Evolutionary conservation across 305 asterid species (phyloP), one percentile per base, ranked within the genome.

Genomic region (Fraxinus nigra): DNA sequence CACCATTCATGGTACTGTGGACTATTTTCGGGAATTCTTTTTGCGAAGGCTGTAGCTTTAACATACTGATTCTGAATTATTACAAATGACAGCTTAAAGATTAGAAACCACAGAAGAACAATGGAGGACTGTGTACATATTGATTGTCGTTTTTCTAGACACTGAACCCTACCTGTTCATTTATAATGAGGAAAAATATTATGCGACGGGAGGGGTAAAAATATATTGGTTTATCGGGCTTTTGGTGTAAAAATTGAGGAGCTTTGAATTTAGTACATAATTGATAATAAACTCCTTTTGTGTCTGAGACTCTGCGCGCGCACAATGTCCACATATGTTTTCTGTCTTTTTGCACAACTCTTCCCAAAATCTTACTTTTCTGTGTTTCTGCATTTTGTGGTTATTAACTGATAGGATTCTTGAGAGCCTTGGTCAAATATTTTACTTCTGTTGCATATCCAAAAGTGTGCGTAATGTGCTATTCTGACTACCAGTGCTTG

Each of bases 41-140:
- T 37, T 26, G 32, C 54, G 22, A 30, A 34, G 43, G 56, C 48
- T 56, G 56, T 48, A 37, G 54, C 78, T 78, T 43, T 77, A 54
- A 78, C 54, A 61, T 30, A 34, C 70, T 34, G 72, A 20, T 38
- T 72, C 59, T 70, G 80, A 37, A 79, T 59, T 78, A 24, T 72
- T 75, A 75, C 56, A 77, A 24, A 6, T 51, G 76, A 76, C 75
- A 72, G 32, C 74, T 82, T 78, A 35, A 40, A 59, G 78, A 61
- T 54, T 34, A 7, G 77, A 56, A 83, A 48, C 34, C 18, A 54
- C 14, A 43, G 6, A 48, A 76, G 83, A 78, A 48, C 43, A 38
- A 20, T 28, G 32, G 40, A 43, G 79, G 75, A 40, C 76, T 78
- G 72, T 69, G 8, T 79, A 77, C 79, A 78, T 83, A 34, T 72